Percentiles rank a stretch among this genome's conserved stretches.
Conservation (phyloP, 805 yeast genomes). For the Ogataea corticis region DNA sequence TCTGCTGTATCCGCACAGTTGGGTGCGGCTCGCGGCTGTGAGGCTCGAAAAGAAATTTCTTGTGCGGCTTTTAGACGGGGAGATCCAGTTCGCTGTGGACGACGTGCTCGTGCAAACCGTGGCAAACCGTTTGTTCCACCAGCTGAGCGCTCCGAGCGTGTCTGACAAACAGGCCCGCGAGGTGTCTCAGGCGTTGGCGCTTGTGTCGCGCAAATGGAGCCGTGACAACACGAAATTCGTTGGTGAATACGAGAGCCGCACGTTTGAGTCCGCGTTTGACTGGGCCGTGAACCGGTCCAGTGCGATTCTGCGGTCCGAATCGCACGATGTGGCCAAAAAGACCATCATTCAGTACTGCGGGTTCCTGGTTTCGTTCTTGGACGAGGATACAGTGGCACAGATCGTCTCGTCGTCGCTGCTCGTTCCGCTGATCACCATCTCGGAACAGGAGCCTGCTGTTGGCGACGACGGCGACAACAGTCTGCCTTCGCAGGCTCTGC, state of each 20-base stretch:
- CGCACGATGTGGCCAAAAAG: conserved; percentile 59
- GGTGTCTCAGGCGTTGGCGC: conserved; percentile 64
- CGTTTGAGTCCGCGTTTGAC: conserved; percentile 44
- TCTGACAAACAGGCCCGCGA: conserved; percentile 63
- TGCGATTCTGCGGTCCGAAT: conserved; percentile 64
- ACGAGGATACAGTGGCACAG: conserved; percentile 39
- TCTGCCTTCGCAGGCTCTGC: conserved; percentile 45
- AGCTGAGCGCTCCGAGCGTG: conserved; percentile 76
- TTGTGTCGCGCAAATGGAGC: conserved; percentile 64
- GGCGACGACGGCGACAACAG: conserved; percentile 38
- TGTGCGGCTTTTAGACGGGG: conserved; percentile 28
- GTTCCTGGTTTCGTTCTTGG: conserved; percentile 52
- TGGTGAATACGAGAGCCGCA: conserved; percentile 21
- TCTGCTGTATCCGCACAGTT: conserved; percentile 82
- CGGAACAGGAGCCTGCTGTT: conserved; percentile 35
- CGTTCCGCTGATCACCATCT: conserved; percentile 33
- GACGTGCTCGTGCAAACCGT: conserved; percentile 58
- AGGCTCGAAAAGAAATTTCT: conserved; percentile 58
- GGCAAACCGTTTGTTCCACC: conserved; percentile 69
- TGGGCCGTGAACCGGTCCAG: conserved; percentile 68
- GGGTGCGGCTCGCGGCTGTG: conserved; percentile 76
- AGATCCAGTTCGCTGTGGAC: conserved; percentile 37
- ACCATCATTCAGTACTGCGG: conserved; percentile 72
- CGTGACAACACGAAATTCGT: conserved; percentile 40
- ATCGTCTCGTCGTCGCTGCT: conserved; percentile 38